Conservation (phyloP, 1,284 basidiomycete genomes). For the Phellinidium pouzarii region DNA sequence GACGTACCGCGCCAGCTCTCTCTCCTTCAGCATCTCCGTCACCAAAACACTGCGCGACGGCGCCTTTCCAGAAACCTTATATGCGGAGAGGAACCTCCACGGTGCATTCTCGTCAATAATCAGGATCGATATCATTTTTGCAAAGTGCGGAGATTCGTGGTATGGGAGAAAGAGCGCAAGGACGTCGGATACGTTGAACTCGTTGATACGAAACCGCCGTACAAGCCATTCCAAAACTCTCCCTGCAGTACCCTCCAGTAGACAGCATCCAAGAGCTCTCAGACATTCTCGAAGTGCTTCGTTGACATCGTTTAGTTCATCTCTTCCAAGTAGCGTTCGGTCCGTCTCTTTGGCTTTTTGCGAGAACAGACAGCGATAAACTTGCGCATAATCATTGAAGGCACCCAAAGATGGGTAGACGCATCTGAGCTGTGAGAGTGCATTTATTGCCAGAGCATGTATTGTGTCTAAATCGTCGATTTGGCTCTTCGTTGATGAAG, state of each 20-base stretch:
- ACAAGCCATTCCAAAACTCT: slow-evolving; percentile 97
- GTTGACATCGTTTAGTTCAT: slow-evolving; percentile 61
- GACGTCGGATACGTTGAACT: slow-evolving; percentile 84
- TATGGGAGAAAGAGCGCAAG: slow-evolving; percentile 88
- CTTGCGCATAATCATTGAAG: slow-evolving; percentile 41
- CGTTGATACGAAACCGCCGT: slow-evolving; percentile 88
- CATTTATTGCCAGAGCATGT: slow-evolving; percentile 77
- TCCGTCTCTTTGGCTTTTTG: slow-evolving; percentile 74
- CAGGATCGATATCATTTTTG: slow-evolving; percentile 86
- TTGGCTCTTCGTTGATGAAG: slow-evolving; percentile 68
- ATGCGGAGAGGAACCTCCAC: slow-evolving; percentile 67
- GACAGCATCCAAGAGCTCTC: slow-evolving; percentile 67
- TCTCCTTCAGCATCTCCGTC: slow-evolving; percentile 65
- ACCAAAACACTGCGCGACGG: slow-evolving; percentile 66
- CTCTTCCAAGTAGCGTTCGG: slow-evolving; percentile 69
- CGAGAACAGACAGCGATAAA: slow-evolving; percentile 56
- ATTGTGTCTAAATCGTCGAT: slow-evolving; percentile 82
- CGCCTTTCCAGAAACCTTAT: slow-evolving; percentile 67
- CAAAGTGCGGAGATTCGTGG: slow-evolving; percentile 92
- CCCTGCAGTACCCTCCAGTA: slow-evolving; percentile 77
- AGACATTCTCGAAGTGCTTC: slow-evolving; percentile 59
- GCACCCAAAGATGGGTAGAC: slow-evolving; percentile 58
- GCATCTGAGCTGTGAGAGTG: slow-evolving; percentile 69
- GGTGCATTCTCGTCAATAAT: slow-evolving; percentile 51
- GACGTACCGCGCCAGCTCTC: slow-evolving; percentile 71